A percentile compares a stretch with the other conserved stretches of the same genome.
Evolutionary conservation across 2,329 filamentous ascomycete species (phyloP).

Genomic region (Talaromyces sp.): DNA sequence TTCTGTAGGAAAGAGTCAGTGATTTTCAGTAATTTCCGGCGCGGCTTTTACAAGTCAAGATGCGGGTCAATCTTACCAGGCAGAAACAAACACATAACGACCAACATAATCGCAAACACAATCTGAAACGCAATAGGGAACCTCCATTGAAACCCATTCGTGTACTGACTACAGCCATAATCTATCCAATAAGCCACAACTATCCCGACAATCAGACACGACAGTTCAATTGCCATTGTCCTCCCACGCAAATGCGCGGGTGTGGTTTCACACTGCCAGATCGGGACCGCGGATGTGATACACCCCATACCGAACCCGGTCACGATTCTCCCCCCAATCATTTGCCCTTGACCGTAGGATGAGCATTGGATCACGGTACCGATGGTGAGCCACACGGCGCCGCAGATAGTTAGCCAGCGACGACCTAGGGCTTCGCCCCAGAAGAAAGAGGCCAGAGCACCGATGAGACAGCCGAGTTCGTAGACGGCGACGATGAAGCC

Average conservation of each 20-base stretch:
- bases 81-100: slow-evolving; percentile 44
- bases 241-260: slow-evolving; percentile 48
- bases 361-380: slow-evolving; percentile 48
- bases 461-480: slow-evolving; percentile 49
- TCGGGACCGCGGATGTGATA: slow-evolving; percentile 50
- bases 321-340: slow-evolving; percentile 49
- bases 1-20: slow-evolving; percentile 23
- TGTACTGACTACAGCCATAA: slow-evolving; percentile 49
- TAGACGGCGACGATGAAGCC: slow-evolving; percentile 36
- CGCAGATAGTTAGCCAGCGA: slow-evolving; percentile 46
- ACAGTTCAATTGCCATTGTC: slow-evolving; percentile 50
- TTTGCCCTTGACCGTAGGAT: slow-evolving; percentile 44
- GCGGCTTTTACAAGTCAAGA: not conserved
- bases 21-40: too few relatives aligned
- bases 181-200: slow-evolving; percentile 50
- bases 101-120: slow-evolving; percentile 50
- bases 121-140: slow-evolving; percentile 57
- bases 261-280: slow-evolving; percentile 49
- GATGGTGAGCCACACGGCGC: slow-evolving; percentile 46
- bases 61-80: slow-evolving; percentile 33
- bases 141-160: slow-evolving; percentile 46
- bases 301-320: slow-evolving; percentile 51
- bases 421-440: slow-evolving; percentile 49
- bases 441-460: slow-evolving; percentile 48
- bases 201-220: slow-evolving; percentile 48